Conservation (phyloP, 1,284 basidiomycete species). For the Singerocomus rubriflavus region DNA sequence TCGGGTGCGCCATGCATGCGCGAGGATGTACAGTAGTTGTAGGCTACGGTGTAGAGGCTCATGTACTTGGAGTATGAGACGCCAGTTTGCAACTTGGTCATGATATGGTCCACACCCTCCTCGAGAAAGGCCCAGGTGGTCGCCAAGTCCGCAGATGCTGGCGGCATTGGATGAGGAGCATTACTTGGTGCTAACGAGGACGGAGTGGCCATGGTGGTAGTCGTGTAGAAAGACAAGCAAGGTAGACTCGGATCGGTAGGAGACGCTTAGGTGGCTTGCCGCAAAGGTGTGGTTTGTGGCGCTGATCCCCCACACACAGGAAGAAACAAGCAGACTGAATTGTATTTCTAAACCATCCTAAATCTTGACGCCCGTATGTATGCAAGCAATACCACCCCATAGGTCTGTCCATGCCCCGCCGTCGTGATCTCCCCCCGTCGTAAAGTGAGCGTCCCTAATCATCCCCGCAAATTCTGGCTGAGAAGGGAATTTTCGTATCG, state of each 20-base stretch:
- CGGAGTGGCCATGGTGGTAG: constrained; percentile 32
- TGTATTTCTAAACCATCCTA: constrained; percentile 29
- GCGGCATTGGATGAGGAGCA: constrained; percentile 48
- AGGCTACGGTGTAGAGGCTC: constrained; percentile 89
- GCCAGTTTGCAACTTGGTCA: constrained; percentile 84
- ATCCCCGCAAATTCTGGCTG: constrained; percentile 90
- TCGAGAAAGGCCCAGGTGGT: constrained; percentile 90
- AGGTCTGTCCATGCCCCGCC: constrained; percentile 88
- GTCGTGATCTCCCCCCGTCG: constrained; percentile 73
- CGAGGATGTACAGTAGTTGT: constrained; percentile 96
- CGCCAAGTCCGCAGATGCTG: constrained; percentile 66
- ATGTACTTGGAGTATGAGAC: constrained; percentile 94
- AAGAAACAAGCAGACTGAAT: not conserved
- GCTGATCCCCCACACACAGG: constrained; percentile 9
- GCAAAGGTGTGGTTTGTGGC: constrained; percentile 33
- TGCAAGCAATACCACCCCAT: constrained; percentile 83
- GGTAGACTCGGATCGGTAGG: constrained; percentile 8
- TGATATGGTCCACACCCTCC: constrained; percentile 90
- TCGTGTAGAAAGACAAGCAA: constrained; percentile 18
- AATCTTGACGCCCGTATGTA: constrained; percentile 84
- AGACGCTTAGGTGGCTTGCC: constrained; percentile 10
- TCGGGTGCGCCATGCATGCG: constrained; percentile 71
- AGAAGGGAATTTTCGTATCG: constrained; percentile 91
- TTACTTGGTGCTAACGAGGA: constrained; percentile 15
- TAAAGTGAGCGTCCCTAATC: constrained; percentile 85